phyloP scores from a whole-genome alignment of 768 basidiomycete genomes.

The Tylopilus balloui region DNA sequence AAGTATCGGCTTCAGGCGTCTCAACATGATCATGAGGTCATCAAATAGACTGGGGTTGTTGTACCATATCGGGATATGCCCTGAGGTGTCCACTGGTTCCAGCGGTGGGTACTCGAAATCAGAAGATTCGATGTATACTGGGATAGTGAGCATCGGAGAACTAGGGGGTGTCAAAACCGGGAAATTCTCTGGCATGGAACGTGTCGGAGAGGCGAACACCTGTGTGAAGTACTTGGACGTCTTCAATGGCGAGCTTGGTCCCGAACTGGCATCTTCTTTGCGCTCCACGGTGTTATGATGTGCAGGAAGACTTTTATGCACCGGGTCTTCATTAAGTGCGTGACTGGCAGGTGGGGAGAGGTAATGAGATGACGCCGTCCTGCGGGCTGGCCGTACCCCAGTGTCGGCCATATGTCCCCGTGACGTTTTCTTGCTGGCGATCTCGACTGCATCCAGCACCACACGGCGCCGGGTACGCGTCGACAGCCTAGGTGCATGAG shows the following conservation, averaged over 20 bases:
- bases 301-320: neutral
- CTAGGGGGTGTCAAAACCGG: neutral
- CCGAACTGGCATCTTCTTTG: neutral
- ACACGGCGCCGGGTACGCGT: neutral
- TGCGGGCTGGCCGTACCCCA: neutral
- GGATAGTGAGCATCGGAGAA: slow-evolving; percentile 4
- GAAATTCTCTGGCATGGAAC: neutral
- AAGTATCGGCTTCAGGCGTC: slow-evolving; percentile 29
- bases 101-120: slow-evolving; percentile 1
- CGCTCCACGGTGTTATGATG: neutral
- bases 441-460: slow-evolving; percentile 19
- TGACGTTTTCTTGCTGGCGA: slow-evolving; percentile 1
- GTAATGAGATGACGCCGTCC: neutral
- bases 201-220: neutral
- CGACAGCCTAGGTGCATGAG: neutral
- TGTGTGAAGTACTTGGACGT: slow-evolving; percentile 22
- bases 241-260: neutral
- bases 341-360: slow-evolving; percentile 6
- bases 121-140: slow-evolving; percentile 5
- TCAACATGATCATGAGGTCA: slow-evolving; percentile 27
- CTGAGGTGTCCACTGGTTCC: neutral
- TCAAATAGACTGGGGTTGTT: slow-evolving; percentile 6
- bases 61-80: neutral
- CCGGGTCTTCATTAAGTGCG: neutral
- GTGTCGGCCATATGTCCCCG: too few species aligned